Conservation (phyloP, 179 eudicot species). For the Heliamphora pulchella region DNA sequence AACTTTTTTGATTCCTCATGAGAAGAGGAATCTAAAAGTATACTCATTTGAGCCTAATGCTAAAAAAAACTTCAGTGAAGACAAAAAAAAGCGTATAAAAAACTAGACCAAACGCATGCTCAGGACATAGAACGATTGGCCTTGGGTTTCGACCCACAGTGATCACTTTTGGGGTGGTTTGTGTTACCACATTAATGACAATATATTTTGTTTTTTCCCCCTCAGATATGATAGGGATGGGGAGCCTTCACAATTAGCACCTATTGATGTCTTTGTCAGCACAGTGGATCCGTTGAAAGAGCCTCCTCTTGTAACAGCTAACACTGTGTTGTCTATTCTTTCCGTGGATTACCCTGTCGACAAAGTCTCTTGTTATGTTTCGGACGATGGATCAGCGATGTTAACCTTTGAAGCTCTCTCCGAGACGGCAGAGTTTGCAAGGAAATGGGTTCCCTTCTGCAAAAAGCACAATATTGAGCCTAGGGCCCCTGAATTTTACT, state of each 20-base stretch:
- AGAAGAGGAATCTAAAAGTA: no score
- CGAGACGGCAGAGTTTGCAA: conserved; percentile 82
- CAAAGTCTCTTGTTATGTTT: conserved; percentile 82
- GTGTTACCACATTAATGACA: background rate
- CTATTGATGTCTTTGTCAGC: conserved; percentile 78
- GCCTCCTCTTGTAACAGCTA: conserved; percentile 23
- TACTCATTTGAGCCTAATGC: no score
- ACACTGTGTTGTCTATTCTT: conserved; percentile 75
- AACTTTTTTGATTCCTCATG: no score
- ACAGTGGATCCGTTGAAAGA: conserved; percentile 83
- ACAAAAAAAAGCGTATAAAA: no score
- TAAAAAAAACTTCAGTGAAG: no score
- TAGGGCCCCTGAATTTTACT: conserved; percentile 81
- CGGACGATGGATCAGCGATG: conserved; percentile 93
- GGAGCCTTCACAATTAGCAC: conserved; percentile 79
- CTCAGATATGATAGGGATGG: conserved; percentile 77
- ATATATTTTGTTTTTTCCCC: conserved; percentile 1
- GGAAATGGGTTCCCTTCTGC: conserved; percentile 82
- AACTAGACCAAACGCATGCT: no score
- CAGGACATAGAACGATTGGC: no score
- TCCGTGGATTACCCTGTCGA: conserved; percentile 86
- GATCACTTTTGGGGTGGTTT: background rate
- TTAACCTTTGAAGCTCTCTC: conserved; percentile 77
- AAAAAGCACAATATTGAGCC: conserved; percentile 83
- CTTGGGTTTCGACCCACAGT: background rate